These are phyloP conservation scores for Candida boleticola DNA, from an alignment of 805 yeast genomes.

Conservation along the genomic window DNA sequence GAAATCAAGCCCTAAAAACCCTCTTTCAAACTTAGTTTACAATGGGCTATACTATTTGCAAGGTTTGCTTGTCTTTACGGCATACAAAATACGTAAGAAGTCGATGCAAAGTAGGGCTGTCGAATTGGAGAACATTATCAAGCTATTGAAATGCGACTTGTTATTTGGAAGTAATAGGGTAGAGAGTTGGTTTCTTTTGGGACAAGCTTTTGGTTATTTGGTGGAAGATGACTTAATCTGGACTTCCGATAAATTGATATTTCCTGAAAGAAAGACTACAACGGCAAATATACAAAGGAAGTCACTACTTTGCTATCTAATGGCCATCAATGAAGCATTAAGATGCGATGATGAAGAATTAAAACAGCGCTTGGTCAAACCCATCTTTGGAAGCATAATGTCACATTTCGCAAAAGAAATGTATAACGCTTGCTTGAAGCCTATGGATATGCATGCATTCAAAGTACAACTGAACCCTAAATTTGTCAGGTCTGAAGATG, in stretches of 20 bases:
- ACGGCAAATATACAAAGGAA: conserved; percentile 68
- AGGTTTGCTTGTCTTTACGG: conserved; percentile 65
- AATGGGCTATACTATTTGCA: conserved; percentile 68
- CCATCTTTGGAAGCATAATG: conserved; percentile 47
- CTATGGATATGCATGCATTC: conserved; percentile 64
- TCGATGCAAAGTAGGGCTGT: conserved; percentile 78
- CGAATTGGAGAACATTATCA: conserved; percentile 73
- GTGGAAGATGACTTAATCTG: conserved; percentile 92
- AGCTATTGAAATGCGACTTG: conserved; percentile 64
- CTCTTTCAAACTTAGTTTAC: conserved; percentile 22
- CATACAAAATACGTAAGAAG: conserved; percentile 68
- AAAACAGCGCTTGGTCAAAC: conserved; percentile 20
- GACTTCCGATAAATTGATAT: conserved; percentile 80
- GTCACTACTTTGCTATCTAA: conserved; percentile 68
- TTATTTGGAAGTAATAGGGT: conserved; percentile 62
- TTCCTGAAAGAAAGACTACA: conserved; percentile 53
- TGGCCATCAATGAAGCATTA: conserved; percentile 56
- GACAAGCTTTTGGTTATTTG: conserved; percentile 70
- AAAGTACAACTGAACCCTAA: conserved; percentile 37
- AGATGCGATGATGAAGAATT: conserved; percentile 11
- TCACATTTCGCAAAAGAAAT: conserved; percentile 55
- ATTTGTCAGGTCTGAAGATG: conserved; percentile 22
- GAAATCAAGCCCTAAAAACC: conserved; percentile 13
- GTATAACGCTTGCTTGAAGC: conserved; percentile 57
- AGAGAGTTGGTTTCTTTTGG: conserved; percentile 86